phyloP scores from a whole-genome alignment of 1,284 basidiomycete species.

The Uromyces viciae-fabae region DNA sequence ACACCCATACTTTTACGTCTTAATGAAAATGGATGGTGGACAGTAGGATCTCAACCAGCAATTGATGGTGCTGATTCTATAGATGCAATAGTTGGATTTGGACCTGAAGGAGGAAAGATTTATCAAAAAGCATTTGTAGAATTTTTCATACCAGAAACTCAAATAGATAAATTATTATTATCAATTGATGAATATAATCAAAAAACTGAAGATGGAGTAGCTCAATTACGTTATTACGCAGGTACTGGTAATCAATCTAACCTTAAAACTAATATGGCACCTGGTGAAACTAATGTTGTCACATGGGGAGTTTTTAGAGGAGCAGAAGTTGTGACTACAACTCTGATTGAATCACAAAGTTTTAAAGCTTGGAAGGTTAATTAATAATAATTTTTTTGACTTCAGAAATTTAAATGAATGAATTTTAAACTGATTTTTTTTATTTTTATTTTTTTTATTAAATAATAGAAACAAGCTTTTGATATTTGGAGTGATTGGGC shows the following conservation, averaged over 20 bases:
- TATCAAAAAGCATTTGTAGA: conserved; percentile 98
- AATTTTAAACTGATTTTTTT: conserved; percentile 29
- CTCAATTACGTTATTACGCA: conserved; percentile 74
- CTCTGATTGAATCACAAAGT: conserved; percentile 57
- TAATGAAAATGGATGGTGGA: conserved; percentile 80
- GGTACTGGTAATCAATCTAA: conserved; percentile 62
- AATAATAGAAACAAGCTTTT: conserved; percentile 82
- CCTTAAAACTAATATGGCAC: conserved; percentile 54
- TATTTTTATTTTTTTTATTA: conserved; percentile 14
- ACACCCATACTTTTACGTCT: conserved; percentile 72
- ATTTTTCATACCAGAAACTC: conserved; percentile 72
- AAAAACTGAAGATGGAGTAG: conserved; percentile 62
- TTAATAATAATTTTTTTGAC: neutral
- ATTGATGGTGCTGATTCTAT: conserved; percentile 66
- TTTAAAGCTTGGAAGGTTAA: conserved; percentile 62
- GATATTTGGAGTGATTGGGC: conserved; percentile 96
- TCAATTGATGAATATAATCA: conserved; percentile 63
- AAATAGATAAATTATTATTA: conserved; percentile 59
- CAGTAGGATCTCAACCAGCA: conserved; percentile 92
- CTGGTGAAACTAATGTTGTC: conserved; percentile 57
- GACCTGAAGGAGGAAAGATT: conserved; percentile 83
- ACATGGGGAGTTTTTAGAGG: conserved; percentile 58
- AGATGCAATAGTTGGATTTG: conserved; percentile 76
- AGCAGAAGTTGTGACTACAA: conserved; percentile 58
- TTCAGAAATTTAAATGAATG: neutral